A percentile compares a stretch with the other conserved stretches of the same genome.
Conservation (phyloP, 371 early-diverging fungal genomes). For the Batrachochytrium dendrobatidis region DNA sequence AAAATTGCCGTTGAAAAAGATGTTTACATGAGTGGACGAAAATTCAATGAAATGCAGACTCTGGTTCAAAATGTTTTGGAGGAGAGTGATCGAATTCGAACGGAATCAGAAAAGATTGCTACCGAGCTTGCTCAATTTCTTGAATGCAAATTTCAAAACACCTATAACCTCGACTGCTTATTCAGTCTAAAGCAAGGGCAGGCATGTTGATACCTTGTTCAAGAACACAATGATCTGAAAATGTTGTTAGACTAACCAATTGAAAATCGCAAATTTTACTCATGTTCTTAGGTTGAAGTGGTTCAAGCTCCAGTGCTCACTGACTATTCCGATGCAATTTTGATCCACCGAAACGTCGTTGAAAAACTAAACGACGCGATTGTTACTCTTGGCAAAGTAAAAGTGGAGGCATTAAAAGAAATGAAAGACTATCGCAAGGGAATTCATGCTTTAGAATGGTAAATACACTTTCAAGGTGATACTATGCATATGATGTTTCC, state of each 20-base stretch:
- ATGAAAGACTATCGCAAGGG: constrained; percentile 55
- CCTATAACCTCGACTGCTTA: constrained; percentile 40
- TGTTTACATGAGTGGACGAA: constrained; percentile 10
- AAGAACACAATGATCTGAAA: too few species aligned
- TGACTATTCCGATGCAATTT: constrained; percentile 43
- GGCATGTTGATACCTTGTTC: constrained; percentile 8
- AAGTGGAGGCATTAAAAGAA: constrained; percentile 49
- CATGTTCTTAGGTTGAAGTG: constrained; percentile 41
- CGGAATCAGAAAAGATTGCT: constrained; percentile 30
- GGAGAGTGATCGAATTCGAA: constrained; percentile 30
- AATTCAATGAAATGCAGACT: constrained; percentile 31
- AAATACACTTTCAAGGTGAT: too few species aligned
- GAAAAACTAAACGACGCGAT: constrained; percentile 45
- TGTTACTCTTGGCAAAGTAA: constrained; percentile 33
- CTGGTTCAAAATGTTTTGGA: constrained; percentile 29
- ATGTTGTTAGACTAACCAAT: too few species aligned
- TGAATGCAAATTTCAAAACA: constrained; percentile 35
- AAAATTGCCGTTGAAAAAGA: constrained; percentile 37
- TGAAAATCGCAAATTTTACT: background rate
- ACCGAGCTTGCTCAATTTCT: constrained; percentile 30
- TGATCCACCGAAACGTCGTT: constrained; percentile 41
- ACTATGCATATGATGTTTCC: background rate
- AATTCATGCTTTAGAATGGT: constrained; percentile 53
- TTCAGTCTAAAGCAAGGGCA: constrained; percentile 51
- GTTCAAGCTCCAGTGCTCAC: constrained; percentile 50